A percentile compares a stretch with the other conserved stretches of the same genome.
Evolutionary conservation across 345 rosid genomes (phyloP).

Genomic region (Boechera retrofracta): DNA sequence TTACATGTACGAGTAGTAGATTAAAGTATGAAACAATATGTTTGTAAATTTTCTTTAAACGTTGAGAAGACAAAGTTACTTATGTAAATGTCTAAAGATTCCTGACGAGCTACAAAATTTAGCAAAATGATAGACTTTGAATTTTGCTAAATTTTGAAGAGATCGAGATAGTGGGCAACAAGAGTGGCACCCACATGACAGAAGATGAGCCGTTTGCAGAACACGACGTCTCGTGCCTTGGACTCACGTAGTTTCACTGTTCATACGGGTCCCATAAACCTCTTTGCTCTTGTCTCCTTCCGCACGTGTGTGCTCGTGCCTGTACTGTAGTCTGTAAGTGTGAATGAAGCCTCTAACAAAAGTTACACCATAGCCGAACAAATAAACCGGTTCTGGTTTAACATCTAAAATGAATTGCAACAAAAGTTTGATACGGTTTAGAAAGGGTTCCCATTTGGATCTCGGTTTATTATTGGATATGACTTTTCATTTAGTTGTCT

Average conservation of each 20-base stretch:
- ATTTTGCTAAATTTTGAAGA: slow-evolving; percentile 25
- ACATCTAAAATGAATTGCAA: not conserved
- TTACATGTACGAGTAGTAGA: too few relatives aligned
- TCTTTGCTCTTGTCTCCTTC: slow-evolving; percentile 33
- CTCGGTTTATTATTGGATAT: not conserved
- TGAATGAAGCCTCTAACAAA: not conserved
- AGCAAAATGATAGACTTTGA: slow-evolving; percentile 12
- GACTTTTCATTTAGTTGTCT: too few relatives aligned
- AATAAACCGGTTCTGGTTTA: not conserved
- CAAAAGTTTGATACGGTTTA: not conserved
- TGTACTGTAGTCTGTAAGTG: not conserved
- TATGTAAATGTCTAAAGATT: slow-evolving; percentile 23
- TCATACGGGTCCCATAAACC: slow-evolving; percentile 24
- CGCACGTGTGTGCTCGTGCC: slow-evolving; percentile 37
- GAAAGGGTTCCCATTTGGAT: not conserved
- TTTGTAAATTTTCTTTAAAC: not conserved
- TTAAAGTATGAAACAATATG: not conserved
- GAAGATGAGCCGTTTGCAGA: slow-evolving; percentile 28
- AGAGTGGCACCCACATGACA: slow-evolving; percentile 32
- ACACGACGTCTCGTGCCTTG: slow-evolving; percentile 39
- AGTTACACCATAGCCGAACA: not conserved
- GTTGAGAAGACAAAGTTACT: not conserved
- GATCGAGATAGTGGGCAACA: slow-evolving; percentile 35
- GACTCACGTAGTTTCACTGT: slow-evolving; percentile 21
- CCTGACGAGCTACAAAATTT: slow-evolving; percentile 19